Evolutionary conservation across 805 yeast genomes (phyloP), one percentile per base, ranked within the genome.

Genomic region (Metschnikowia hibisci): DNA sequence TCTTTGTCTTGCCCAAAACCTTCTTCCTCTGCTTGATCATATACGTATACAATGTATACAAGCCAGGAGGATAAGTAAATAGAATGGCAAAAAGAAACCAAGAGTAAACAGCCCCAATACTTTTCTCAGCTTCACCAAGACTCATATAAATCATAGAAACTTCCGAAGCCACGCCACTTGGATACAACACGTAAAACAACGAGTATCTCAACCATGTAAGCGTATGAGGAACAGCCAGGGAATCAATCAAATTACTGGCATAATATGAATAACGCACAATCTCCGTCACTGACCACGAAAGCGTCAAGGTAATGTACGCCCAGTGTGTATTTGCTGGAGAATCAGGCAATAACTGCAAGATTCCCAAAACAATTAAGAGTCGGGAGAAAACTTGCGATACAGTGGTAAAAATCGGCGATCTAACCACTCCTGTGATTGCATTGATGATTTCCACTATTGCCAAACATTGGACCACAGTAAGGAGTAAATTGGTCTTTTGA

Each of bases 211-310:
- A 66, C 74, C 83, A 77, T 14, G 81, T 76, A 52, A 91, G 71
- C 58, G 68, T 60, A 30, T 58, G 54, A 4, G 93, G 85, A 12
- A 85, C 82, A 1, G 67, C 57, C 1, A 74, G 78, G 7, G 69
- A 67, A 23, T 73, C 68, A 20, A 63, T 59, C 48, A 85, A 64
- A 52, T 81, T 81, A 42, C 83, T 73, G 6, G 95, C 90, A 60
- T 93, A 95, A 68, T 80, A 93, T 33, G 87, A 76, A 66, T 93
- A 93, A 61, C 99, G 77, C 44, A 90, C 82, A 34, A 87, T 75
- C 64, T 93, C 99, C n/a, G 98, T 87, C 41, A 87, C 55, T n/a
- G 93, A 80, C 99, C 99, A 93, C 10, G 96, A 89, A 34, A 80
- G 53, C 36, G 81, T 72, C 61, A 91, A 74, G 1, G 91, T 70